phyloP scores from a whole-genome alignment of 768 basidiomycete genomes.

The Porphyrellus cyaneotinctus region DNA sequence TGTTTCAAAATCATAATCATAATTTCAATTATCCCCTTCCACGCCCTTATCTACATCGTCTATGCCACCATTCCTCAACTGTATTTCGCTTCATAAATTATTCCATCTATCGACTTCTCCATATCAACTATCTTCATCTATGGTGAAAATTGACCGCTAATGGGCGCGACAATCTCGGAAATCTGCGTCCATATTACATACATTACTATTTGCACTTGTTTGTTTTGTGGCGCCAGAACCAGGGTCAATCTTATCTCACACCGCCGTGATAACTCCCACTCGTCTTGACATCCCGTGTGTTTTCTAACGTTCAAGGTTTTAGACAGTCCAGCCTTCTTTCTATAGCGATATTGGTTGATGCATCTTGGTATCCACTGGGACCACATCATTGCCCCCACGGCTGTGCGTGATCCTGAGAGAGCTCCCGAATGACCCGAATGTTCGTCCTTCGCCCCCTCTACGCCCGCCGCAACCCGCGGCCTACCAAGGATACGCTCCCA shows the following conservation, averaged over 20 bases:
- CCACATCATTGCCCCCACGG: slow-evolving; percentile 16
- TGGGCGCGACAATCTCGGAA: slow-evolving; percentile 26
- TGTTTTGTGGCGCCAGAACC: slow-evolving; percentile 24
- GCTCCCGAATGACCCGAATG: slow-evolving; percentile 5
- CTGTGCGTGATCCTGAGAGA: slow-evolving; percentile 22
- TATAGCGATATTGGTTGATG: slow-evolving; percentile 1
- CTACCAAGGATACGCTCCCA: slow-evolving; percentile 3
- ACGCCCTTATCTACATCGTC: neutral
- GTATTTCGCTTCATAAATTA: neutral
- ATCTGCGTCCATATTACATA: slow-evolving; percentile 31
- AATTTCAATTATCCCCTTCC: slow-evolving; percentile 16
- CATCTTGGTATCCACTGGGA: slow-evolving; percentile 3
- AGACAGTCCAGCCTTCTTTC: neutral
- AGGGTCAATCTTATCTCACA: slow-evolving; percentile 34
- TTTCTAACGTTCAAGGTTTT: slow-evolving; percentile 15
- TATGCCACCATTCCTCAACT: neutral
- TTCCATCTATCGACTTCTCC: neutral
- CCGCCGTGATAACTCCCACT: neutral
- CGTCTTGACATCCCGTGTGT: neutral
- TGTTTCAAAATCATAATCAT: slow-evolving; percentile 27
- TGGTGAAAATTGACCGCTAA: slow-evolving; percentile 28
- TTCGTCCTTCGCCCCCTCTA: slow-evolving; percentile 18
- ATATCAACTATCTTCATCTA: slow-evolving; percentile 10
- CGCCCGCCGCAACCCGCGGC: slow-evolving; percentile 19
- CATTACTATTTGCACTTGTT: slow-evolving; percentile 18